A percentile compares a stretch with the other conserved stretches of the same genome.
Conservation (phyloP, 768 basidiomycete species). For the Calvatia gigantea region DNA sequence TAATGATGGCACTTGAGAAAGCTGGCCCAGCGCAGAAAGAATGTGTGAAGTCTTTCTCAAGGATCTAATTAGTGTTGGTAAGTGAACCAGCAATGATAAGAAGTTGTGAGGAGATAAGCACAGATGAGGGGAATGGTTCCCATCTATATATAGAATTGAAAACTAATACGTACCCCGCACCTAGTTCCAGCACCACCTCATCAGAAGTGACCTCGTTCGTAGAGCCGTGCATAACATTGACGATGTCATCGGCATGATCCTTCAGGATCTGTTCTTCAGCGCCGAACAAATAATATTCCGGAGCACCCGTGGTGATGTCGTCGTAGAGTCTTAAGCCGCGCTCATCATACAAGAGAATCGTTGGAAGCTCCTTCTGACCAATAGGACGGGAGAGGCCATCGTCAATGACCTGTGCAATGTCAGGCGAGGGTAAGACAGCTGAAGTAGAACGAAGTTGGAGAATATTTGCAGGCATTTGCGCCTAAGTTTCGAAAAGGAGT, state of each 20-base stretch:
- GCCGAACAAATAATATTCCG: slow-evolving; percentile 87
- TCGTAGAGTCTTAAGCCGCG: slow-evolving; percentile 84
- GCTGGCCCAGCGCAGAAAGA: slow-evolving; percentile 62
- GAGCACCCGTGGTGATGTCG: slow-evolving; percentile 70
- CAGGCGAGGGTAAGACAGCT: slow-evolving; percentile 26
- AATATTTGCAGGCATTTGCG: slow-evolving; percentile 43
- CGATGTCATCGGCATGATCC: slow-evolving; percentile 70
- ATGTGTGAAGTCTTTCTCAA: slow-evolving; percentile 88
- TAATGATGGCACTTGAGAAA: slow-evolving; percentile 32
- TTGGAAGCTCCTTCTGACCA: slow-evolving; percentile 68
- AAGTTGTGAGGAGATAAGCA: no score
- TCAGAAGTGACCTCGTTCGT: slow-evolving; percentile 32
- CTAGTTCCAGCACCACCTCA: slow-evolving; percentile 63
- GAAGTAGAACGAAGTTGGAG: slow-evolving; percentile 43
- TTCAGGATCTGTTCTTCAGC: slow-evolving; percentile 87
- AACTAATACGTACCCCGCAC: slow-evolving; percentile 3
- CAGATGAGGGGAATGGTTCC: no score
- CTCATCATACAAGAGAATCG: slow-evolving; percentile 84
- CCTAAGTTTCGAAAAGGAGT: not conserved
- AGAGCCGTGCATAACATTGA: slow-evolving; percentile 59
- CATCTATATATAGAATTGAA: not conserved
- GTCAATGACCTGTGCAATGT: slow-evolving; percentile 45
- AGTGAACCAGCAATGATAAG: no score
- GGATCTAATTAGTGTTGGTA: slow-evolving; percentile 43
- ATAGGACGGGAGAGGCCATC: slow-evolving; percentile 51